phyloP scores from a whole-genome alignment of 2,329 filamentous ascomycete genomes.

The Trichoderma sp. region DNA sequence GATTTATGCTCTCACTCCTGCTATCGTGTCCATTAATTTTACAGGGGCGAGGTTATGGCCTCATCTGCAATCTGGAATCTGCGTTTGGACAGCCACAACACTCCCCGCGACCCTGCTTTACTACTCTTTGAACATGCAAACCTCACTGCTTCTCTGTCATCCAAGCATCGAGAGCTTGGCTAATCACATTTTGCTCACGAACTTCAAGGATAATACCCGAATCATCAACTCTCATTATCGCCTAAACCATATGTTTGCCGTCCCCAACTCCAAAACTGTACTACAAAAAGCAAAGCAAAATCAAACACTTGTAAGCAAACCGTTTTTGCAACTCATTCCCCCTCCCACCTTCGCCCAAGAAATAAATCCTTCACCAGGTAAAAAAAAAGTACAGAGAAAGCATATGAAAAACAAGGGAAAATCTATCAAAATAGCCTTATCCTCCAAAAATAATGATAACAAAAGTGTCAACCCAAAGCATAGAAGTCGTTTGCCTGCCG shows the following conservation, averaged over 20 bases:
- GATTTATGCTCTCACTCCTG: background rate
- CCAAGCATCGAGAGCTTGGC: background rate
- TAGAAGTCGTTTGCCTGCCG: background rate
- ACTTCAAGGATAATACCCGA: background rate
- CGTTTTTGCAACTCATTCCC: slow-evolving; percentile 8
- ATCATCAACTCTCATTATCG: slow-evolving; percentile 13
- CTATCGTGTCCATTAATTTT: background rate
- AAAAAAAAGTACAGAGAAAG: background rate
- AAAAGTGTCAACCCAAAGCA: background rate
- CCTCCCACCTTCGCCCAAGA: background rate
- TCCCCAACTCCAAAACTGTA: slow-evolving; percentile 13
- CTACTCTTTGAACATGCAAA: background rate
- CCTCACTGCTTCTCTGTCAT: background rate
- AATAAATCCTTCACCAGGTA: background rate
- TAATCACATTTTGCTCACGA: background rate
- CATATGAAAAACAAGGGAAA: background rate
- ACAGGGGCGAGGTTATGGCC: background rate
- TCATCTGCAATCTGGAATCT: background rate
- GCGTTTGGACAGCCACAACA: background rate
- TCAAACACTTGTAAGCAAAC: slow-evolving; percentile 2
- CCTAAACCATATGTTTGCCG: background rate
- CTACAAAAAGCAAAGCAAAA: background rate
- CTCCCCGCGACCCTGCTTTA: background rate
- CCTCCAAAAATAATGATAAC: background rate
- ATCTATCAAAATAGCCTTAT: slow-evolving; percentile 1